A percentile compares a stretch with the other conserved stretches of the same genome.
These are phyloP conservation scores for Sugiyamaella pinicola DNA, from an alignment of 1,139 yeast genomes.

Conservation along the genomic window DNA sequence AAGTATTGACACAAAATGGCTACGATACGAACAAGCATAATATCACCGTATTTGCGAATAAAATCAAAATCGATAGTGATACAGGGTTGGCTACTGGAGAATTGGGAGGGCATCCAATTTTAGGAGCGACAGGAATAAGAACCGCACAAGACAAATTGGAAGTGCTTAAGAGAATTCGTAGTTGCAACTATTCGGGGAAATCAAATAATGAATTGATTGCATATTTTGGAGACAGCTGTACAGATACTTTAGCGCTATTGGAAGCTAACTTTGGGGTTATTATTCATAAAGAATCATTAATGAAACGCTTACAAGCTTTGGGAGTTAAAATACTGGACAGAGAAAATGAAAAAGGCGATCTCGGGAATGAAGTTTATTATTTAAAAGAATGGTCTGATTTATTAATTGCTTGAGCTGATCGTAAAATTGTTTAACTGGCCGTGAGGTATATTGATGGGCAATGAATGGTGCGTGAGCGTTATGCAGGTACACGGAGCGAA, in stretches of 20 bases:
- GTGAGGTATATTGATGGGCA: not conserved
- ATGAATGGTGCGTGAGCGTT: not conserved
- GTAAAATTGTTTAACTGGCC: not conserved
- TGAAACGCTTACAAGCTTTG: conserved; percentile 24
- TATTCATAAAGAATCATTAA: conserved; percentile 36
- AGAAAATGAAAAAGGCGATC: not conserved
- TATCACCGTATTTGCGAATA: conserved; percentile 46
- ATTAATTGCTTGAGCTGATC: not conserved
- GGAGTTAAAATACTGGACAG: conserved; percentile 20
- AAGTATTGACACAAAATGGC: conserved; percentile 46
- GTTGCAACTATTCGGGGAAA: conserved; percentile 2
- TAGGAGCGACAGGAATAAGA: conserved; percentile 40
- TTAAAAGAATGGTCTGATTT: conserved; percentile 20
- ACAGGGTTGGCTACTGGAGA: conserved; percentile 47
- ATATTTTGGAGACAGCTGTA: conserved; percentile 68
- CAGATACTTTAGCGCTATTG: conserved; percentile 60
- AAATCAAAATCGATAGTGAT: conserved; percentile 47
- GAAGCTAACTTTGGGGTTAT: conserved; percentile 55
- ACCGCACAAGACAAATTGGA: conserved; percentile 61
- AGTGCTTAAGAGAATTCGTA: conserved; percentile 36
- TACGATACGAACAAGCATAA: conserved; percentile 30
- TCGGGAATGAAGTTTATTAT: conserved; percentile 12
- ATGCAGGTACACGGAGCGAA: not conserved
- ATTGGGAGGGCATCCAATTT: conserved; percentile 33
- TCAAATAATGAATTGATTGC: conserved; percentile 34